These are phyloP conservation scores for Pezicula neosporulosa DNA, from an alignment of 2,329 filamentous ascomycete species.

Conservation along the genomic window DNA sequence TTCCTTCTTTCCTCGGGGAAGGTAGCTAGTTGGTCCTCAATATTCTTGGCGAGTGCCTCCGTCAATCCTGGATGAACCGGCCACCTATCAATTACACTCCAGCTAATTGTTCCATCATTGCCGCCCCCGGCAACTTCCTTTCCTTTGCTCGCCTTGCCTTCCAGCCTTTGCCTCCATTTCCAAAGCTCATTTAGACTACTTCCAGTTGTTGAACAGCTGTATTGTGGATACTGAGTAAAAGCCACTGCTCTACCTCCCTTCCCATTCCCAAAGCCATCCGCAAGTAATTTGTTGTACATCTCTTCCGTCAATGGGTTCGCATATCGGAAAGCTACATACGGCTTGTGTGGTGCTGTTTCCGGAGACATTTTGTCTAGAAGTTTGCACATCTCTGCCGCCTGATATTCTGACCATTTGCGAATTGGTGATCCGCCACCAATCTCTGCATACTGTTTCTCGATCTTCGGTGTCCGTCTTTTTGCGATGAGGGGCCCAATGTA, in stretches of 20 bases:
- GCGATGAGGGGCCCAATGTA: slow-evolving; percentile 90
- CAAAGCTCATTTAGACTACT: slow-evolving; percentile 95
- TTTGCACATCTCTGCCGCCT: slow-evolving; percentile 95
- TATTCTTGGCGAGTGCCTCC: slow-evolving; percentile 88
- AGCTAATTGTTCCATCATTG: slow-evolving; percentile 71
- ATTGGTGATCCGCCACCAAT: slow-evolving; percentile 99
- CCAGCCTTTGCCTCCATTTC: slow-evolving; percentile 90
- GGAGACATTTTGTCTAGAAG: slow-evolving; percentile 87
- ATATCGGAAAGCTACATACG: slow-evolving; percentile 96
- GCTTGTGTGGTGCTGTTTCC: slow-evolving; percentile 92
- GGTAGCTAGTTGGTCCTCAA: slow-evolving; percentile 77
- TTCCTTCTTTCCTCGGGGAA: slow-evolving; percentile 81
- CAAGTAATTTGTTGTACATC: slow-evolving; percentile 79
- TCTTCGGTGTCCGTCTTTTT: slow-evolving; percentile 86
- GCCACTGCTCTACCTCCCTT: slow-evolving; percentile 91
- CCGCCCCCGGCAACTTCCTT: slow-evolving; percentile 24
- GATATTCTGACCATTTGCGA: slow-evolving; percentile 95
- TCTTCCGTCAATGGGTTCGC: slow-evolving; percentile 90
- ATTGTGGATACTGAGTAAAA: slow-evolving; percentile 98
- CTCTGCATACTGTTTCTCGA: slow-evolving; percentile 89
- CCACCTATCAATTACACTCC: slow-evolving; percentile 99
- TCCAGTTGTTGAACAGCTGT: slow-evolving; percentile 95
- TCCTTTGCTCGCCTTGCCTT: slow-evolving; percentile 60
- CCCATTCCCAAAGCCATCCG: slow-evolving; percentile 86
- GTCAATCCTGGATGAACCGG: slow-evolving; percentile 87